Conservation (phyloP, 1,284 basidiomycete genomes). For the Cronartium quercuum region DNA sequence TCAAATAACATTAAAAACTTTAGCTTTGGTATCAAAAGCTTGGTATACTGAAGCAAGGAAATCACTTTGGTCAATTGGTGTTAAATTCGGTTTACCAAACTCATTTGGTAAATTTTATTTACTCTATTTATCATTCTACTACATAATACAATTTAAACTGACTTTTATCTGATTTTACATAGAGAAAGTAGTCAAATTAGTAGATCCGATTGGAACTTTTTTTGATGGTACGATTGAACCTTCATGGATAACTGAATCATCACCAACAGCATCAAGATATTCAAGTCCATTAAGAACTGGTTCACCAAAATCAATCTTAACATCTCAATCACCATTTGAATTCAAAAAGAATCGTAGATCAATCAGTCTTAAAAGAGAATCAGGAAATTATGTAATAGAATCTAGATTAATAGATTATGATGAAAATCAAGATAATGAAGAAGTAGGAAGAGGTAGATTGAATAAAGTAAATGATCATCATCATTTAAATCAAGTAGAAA, state of each 20-base stretch:
- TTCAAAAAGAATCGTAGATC: slow-evolving; percentile 11
- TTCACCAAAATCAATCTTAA: not conserved
- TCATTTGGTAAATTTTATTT: slow-evolving; percentile 6
- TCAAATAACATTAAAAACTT: slow-evolving; percentile 7
- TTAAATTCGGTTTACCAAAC: slow-evolving; percentile 20
- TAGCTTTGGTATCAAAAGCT: not conserved
- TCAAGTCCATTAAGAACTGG: slow-evolving; percentile 14
- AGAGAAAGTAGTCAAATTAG: slow-evolving; percentile 31
- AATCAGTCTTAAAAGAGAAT: slow-evolving; percentile 23
- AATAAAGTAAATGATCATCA: not conserved
- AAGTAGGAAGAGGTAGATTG: not conserved
- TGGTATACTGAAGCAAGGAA: slow-evolving; percentile 28
- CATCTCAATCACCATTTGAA: not conserved
- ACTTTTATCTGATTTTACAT: not conserved
- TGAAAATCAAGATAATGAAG: not conserved
- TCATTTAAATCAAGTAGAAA: not conserved
- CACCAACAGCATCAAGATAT: slow-evolving; percentile 15
- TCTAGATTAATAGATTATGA: not conserved
- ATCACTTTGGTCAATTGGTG: slow-evolving; percentile 14
- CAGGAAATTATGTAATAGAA: slow-evolving; percentile 12
- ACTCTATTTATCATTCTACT: not conserved
- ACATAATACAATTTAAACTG: not conserved
- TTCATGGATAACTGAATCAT: slow-evolving; percentile 7
- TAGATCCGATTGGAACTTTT: slow-evolving; percentile 24
- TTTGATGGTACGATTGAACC: slow-evolving; percentile 18